These are phyloP conservation scores for Lomentospora prolificans DNA, from an alignment of 2,329 filamentous ascomycete species.

Conservation along the genomic window DNA sequence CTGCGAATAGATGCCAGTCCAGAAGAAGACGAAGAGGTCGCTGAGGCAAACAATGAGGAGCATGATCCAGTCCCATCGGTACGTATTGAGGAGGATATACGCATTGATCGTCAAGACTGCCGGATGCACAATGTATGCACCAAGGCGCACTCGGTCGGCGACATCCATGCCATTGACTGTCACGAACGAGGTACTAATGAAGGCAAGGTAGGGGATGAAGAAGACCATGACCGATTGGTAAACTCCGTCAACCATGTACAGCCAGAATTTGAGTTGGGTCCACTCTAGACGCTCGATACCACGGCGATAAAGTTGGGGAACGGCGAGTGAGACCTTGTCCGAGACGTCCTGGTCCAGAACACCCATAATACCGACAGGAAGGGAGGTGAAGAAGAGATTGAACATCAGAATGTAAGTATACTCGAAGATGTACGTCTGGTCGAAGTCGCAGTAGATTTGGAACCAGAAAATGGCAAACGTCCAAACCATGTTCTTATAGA, in stretches of 20 bases:
- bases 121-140: slow-evolving; percentile 75
- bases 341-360: slow-evolving; percentile 95
- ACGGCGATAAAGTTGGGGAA: slow-evolving; percentile 88
- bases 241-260: slow-evolving; percentile 89
- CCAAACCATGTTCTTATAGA: slow-evolving; percentile 99
- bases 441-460: slow-evolving; percentile 89
- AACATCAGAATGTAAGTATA: slow-evolving; percentile 96
- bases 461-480: slow-evolving; percentile 96
- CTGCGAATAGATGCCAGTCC: slow-evolving; percentile 76
- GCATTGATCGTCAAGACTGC: slow-evolving; percentile 82
- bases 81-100: slow-evolving; percentile 93
- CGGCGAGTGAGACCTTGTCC: slow-evolving; percentile 84
- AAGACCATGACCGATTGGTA: slow-evolving; percentile 94
- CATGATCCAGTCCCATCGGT: slow-evolving; percentile 97
- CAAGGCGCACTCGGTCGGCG: slow-evolving; percentile 72
- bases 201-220: slow-evolving; percentile 82
- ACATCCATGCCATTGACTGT: slow-evolving; percentile 66
- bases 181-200: slow-evolving; percentile 57
- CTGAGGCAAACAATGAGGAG: slow-evolving; percentile 72
- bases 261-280: slow-evolving; percentile 93
- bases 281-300: slow-evolving; percentile 95
- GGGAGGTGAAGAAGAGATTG: slow-evolving; percentile 91
- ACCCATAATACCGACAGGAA: slow-evolving; percentile 92
- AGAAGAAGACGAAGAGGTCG: slow-evolving; percentile 83
- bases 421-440: slow-evolving; percentile 94